These are phyloP conservation scores for Arthonia radiata DNA, from an alignment of 495 filamentous ascomycete genomes.

Conservation along the genomic window DNA sequence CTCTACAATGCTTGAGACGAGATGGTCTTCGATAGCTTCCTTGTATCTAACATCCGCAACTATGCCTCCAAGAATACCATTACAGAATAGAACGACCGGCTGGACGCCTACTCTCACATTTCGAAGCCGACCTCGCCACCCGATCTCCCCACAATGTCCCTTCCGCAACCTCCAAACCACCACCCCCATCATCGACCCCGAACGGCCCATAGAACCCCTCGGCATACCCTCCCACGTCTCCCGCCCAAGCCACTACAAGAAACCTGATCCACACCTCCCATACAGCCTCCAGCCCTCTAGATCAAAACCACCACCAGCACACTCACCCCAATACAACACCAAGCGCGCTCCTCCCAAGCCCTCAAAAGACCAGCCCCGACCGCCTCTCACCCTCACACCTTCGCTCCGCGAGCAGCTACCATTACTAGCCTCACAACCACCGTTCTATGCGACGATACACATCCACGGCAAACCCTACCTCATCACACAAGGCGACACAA, in stretches of 20 bases:
- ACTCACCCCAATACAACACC: constrained; percentile 6
- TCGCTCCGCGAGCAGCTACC: constrained; percentile 47
- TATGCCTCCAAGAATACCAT: too few relatives aligned
- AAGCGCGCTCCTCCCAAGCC: constrained; percentile 10
- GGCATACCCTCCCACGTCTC: constrained; percentile 6
- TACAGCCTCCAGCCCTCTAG: constrained; percentile 11
- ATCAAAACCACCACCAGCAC: constrained; percentile 9
- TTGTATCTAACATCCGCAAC: too few relatives aligned
- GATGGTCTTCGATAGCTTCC: too few relatives aligned
- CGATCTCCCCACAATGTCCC: constrained; percentile 12
- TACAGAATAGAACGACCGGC: too few relatives aligned
- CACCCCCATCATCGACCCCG: constrained; percentile 15
- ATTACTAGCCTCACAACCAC: constrained; percentile 46
- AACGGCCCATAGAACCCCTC: constrained; percentile 11
- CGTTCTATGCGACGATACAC: constrained; percentile 69
- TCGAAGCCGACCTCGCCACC: too few relatives aligned
- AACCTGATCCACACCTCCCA: constrained; percentile 7
- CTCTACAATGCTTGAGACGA: too few relatives aligned
- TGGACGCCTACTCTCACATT: too few relatives aligned
- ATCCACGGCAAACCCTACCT: constrained; percentile 80
- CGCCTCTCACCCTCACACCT: constrained; percentile 22
- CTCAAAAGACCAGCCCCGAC: constrained; percentile 13
- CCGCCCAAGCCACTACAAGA: constrained; percentile 8
- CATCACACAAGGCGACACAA: constrained; percentile 55
- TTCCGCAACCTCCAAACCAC: constrained; percentile 9